Conservation (phyloP, 2,329 filamentous ascomycete genomes). For the Chrysoporthe austroafricana region DNA sequence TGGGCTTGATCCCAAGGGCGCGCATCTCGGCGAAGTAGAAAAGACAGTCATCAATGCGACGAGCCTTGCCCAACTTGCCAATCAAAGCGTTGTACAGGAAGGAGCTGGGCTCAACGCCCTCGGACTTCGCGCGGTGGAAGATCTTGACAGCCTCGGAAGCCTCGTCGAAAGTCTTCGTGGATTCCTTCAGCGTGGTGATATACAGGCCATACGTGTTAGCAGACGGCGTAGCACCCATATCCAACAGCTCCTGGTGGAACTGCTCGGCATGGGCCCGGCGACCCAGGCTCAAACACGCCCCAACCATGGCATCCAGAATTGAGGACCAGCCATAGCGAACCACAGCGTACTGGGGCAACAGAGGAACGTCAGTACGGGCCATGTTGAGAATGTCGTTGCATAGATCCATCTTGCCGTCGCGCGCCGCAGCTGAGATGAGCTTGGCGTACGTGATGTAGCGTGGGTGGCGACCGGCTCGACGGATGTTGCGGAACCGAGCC, state of each 20-base stretch:
- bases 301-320: slow-evolving; percentile 95
- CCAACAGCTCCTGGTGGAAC: slow-evolving; percentile 88
- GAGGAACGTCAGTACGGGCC: slow-evolving; percentile 86
- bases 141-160: slow-evolving; percentile 96
- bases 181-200: slow-evolving; percentile 98
- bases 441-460: slow-evolving; percentile 97
- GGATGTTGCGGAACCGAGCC: slow-evolving; percentile 87
- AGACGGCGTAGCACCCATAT: slow-evolving; percentile 88
- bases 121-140: slow-evolving; percentile 89
- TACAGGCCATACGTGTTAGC: slow-evolving; percentile 98
- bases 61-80: slow-evolving; percentile 96
- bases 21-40: slow-evolving; percentile 99
- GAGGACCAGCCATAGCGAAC: slow-evolving; percentile 96
- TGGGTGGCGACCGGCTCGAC: slow-evolving; percentile 86
- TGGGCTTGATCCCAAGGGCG: slow-evolving; percentile 86
- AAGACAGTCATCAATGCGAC: slow-evolving; percentile 95
- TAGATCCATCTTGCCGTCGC: slow-evolving; percentile 78
- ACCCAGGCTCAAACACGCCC: slow-evolving; percentile 82
- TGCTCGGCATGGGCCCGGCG: slow-evolving; percentile 80
- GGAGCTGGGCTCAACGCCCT: slow-evolving; percentile 93
- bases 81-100: slow-evolving; percentile 99
- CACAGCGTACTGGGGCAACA: slow-evolving; percentile 79
- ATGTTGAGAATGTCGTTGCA: slow-evolving; percentile 87
- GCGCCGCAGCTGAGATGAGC: slow-evolving; percentile 86
- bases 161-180: slow-evolving; percentile 96